phyloP scores from a whole-genome alignment of 2,329 filamentous ascomycete genomes.

The Ceratocystis ficicola region DNA sequence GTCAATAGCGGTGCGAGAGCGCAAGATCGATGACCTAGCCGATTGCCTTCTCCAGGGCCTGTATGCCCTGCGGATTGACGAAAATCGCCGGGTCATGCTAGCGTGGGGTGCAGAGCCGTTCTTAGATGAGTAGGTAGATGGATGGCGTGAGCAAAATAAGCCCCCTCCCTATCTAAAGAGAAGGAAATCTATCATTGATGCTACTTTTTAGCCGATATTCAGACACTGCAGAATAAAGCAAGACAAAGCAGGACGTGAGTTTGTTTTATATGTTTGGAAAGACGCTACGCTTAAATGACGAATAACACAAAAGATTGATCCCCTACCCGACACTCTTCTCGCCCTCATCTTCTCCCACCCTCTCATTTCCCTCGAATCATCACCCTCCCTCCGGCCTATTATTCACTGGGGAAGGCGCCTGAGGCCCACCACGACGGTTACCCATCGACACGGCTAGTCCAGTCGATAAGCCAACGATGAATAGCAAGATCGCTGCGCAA shows the following conservation, averaged over 20 bases:
- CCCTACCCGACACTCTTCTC: not conserved
- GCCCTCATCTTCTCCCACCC: not conserved
- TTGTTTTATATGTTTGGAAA: not conserved
- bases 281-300: not conserved
- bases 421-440: not conserved
- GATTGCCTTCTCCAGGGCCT: constrained; percentile 18
- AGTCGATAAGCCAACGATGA: constrained; percentile 19
- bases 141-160: too few relatives aligned
- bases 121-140: not conserved
- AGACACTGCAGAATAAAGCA: not conserved
- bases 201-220: not conserved
- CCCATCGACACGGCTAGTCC: constrained; percentile 21
- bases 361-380: not conserved
- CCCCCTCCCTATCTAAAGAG: not conserved
- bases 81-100: constrained; percentile 12
- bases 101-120: constrained; percentile 11
- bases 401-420: not conserved
- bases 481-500: constrained; percentile 16
- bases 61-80: constrained; percentile 15
- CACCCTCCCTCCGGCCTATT: not conserved
- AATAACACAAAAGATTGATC: not conserved
- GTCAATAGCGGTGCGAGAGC: not conserved
- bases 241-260: not conserved
- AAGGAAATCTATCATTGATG: not conserved
- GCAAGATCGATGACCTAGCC: constrained; percentile 17